Evolutionary conservation across 2,329 filamentous ascomycete species (phyloP).

Genomic region (Lojkania enalia): DNA sequence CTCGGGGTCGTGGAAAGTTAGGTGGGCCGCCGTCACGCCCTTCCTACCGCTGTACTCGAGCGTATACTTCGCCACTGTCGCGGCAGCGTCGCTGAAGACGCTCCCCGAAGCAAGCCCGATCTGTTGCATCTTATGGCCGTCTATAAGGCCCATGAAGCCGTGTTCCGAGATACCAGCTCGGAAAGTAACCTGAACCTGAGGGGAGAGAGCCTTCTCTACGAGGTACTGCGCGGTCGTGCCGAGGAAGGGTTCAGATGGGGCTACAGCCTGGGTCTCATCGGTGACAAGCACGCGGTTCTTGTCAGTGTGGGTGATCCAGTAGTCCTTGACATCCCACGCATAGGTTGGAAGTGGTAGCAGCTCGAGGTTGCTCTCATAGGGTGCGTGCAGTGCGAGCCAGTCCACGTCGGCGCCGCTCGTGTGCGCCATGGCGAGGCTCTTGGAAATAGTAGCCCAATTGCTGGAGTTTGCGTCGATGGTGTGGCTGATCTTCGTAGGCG

Average conservation of each 20-base stretch:
- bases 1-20: too few relatives aligned
- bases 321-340: constrained; percentile 38
- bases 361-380: constrained; percentile 50
- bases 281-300: background rate
- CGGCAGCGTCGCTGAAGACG: too few relatives aligned
- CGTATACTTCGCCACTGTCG: too few relatives aligned
- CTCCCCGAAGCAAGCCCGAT: too few relatives aligned
- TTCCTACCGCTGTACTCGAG: too few relatives aligned
- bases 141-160: background rate
- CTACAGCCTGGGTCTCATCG: background rate
- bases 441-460: background rate
- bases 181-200: too few relatives aligned
- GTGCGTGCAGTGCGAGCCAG: constrained; percentile 64
- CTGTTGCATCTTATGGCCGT: background rate
- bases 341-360: constrained; percentile 58
- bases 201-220: too few relatives aligned
- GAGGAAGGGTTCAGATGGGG: too few relatives aligned
- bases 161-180: background rate
- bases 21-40: too few relatives aligned
- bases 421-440: constrained; percentile 52
- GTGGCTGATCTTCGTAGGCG: background rate
- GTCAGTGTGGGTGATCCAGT: constrained; percentile 43
- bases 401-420: constrained; percentile 58
- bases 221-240: too few relatives aligned
- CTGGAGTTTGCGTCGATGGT: background rate